Evolutionary conservation across 1,139 yeast species (phyloP).

Genomic region (Citeromyces hawaiiensis): DNA sequence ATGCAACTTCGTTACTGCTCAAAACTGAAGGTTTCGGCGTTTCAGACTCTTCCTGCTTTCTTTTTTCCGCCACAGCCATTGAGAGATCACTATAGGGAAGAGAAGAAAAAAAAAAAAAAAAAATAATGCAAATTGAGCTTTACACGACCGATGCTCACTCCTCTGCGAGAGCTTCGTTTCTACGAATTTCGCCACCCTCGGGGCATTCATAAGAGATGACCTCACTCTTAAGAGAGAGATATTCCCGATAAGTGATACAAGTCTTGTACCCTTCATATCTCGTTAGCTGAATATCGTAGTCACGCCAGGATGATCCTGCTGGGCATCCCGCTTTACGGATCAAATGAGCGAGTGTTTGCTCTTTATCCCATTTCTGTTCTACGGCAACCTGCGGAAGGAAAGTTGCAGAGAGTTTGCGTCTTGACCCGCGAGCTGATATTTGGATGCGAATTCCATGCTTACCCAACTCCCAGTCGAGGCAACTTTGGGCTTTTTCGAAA

Average conservation of each 20-base stretch:
- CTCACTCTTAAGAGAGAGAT: conserved; percentile 9
- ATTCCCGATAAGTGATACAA: conserved; percentile 18
- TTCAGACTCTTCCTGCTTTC: conserved; percentile 13
- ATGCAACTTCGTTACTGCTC: conserved; percentile 46
- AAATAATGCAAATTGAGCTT: not conserved
- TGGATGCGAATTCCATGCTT: conserved; percentile 61
- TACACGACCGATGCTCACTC: not conserved
- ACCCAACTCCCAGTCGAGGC: conserved; percentile 73
- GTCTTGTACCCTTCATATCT: conserved; percentile 26
- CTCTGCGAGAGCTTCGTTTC: not conserved
- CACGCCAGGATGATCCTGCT: conserved; percentile 10
- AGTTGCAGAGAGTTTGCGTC: conserved; percentile 47
- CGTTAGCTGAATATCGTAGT: conserved; percentile 14
- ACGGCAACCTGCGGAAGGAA: conserved; percentile 82
- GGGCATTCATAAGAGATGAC: conserved; percentile 1
- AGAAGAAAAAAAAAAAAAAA: not conserved
- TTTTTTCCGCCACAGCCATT: conserved; percentile 15
- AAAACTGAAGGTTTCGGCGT: conserved; percentile 11
- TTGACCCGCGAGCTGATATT: conserved; percentile 13
- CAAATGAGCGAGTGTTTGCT: conserved; percentile 56
- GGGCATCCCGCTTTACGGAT: conserved; percentile 56
- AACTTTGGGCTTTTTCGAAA: conserved; percentile 35
- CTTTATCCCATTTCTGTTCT: conserved; percentile 79
- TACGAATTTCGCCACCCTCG: not conserved
- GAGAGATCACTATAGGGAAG: not conserved